Evolutionary conservation across 1,284 basidiomycete species (phyloP), one percentile per base, ranked within the genome.

Genomic region (Sphagnurus paluster): DNA sequence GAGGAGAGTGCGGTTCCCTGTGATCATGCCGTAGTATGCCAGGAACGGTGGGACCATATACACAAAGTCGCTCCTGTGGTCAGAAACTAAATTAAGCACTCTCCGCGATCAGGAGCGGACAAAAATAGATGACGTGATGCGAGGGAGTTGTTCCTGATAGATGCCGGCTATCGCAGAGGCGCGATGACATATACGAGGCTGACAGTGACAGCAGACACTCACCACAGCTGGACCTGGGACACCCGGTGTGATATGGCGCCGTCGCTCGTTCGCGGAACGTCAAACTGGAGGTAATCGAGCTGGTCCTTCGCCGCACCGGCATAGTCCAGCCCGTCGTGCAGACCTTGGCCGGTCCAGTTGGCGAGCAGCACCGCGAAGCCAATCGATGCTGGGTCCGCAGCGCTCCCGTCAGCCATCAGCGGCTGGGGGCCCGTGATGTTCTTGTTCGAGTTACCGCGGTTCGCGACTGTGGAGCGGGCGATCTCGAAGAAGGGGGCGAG

Each of bases 31-130:
- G 62, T 93, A 95, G 66, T 89, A 93, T 0, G 94, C 92, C 7
- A 98, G 67, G 67, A 95, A 97, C 0, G 94, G 94, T 0, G 94
- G 93, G 0, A 89, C 87, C 92, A 95, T 93, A 66, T 89, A 93
- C 5, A 90, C 75, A 46, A 74, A 90, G 62, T 90, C 88, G 35
- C 79, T 79, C 86, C 85, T 87, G 20, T 34, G 33, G 4, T 4
- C 14, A 17, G 10, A 34, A 34, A 8, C 7, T 4, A 11, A 23
- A 37, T n/a, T 13, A 10, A 19, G 17, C 19, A 9, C 19, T 8
- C 9, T 17, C 24, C 9, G 8, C 29, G 11, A 5, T 32, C 29
- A 10, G 11, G 11, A 7, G 7, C 6, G 6, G 11, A 7, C 25
- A 32, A 32, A 32, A 32, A 32, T 32, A 32, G 13, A 4, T n/a